phyloP scores from a whole-genome alignment of 306 rosid genomes.

The Abrus precatorius region DNA sequence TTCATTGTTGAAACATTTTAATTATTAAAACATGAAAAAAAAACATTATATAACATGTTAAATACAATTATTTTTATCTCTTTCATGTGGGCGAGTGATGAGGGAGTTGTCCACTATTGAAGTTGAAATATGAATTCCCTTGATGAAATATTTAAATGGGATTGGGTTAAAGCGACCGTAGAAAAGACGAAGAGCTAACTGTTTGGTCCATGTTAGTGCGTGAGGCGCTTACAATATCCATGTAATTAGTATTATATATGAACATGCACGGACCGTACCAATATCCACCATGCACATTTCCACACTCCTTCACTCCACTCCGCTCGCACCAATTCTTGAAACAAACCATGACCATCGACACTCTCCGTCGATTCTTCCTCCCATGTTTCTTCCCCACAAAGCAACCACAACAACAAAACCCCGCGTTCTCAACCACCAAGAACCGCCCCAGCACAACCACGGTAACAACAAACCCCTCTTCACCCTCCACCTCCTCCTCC shows the following conservation, averaged over 20 bases:
- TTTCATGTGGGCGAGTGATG: no score
- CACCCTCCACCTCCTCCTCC: slow-evolving; percentile 56
- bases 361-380: slow-evolving; percentile 86
- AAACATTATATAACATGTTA: no score
- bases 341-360: slow-evolving; percentile 69
- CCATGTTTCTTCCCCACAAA: slow-evolving; percentile 73
- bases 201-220: no score
- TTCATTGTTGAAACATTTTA: no score
- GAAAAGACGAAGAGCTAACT: no score
- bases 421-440: slow-evolving; percentile 50
- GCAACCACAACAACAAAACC: not conserved
- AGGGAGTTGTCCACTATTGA: no score
- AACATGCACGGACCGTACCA: slow-evolving; percentile 43
- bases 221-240: no score
- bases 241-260: not conserved
- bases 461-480: not conserved
- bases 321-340: not conserved
- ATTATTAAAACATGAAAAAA: no score
- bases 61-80: no score
- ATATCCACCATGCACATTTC: slow-evolving; percentile 51
- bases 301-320: not conserved
- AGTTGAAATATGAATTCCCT: no score
- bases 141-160: no score
- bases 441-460: slow-evolving; percentile 70
- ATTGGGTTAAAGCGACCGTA: no score